Evolutionary conservation across 257 asterid species (phyloP).

Genomic region (Apocynum venetum): DNA sequence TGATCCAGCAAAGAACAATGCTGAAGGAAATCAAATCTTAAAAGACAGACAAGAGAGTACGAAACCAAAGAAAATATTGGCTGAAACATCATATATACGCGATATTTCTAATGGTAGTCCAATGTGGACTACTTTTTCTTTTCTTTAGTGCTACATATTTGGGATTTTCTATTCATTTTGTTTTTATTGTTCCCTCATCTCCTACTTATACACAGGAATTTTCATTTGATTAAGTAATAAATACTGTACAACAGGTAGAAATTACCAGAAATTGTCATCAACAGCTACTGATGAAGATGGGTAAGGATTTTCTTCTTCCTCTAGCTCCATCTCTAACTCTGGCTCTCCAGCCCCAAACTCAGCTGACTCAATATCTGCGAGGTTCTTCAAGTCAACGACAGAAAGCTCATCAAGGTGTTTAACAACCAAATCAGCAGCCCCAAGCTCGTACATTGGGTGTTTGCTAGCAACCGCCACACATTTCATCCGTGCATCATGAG

Average conservation of each 20-base stretch:
- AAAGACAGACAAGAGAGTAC: not conserved
- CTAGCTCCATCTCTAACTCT: slow-evolving; percentile 78
- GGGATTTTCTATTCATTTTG: slow-evolving; percentile 13
- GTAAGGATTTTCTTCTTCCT: slow-evolving; percentile 48
- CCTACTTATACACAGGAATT: slow-evolving; percentile 24
- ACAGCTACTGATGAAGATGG: slow-evolving; percentile 47
- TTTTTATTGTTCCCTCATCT: slow-evolving; percentile 21
- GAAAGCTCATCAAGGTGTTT: slow-evolving; percentile 79
- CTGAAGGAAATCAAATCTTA: not conserved
- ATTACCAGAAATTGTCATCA: slow-evolving; percentile 70
- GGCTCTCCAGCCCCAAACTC: slow-evolving; percentile 63
- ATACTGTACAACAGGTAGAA: slow-evolving; percentile 43
- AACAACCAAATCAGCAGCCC: slow-evolving; percentile 85
- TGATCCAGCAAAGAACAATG: not conserved
- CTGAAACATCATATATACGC: not conserved
- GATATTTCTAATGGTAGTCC: slow-evolving; percentile 6
- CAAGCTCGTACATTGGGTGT: slow-evolving; percentile 81
- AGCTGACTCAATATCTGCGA: slow-evolving; percentile 66
- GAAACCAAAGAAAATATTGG: not conserved
- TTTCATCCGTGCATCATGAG: slow-evolving; percentile 93
- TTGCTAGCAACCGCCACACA: slow-evolving; percentile 94
- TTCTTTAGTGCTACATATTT: slow-evolving; percentile 5
- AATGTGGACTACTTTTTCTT: slow-evolving; percentile 16
- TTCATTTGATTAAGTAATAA: slow-evolving; percentile 22
- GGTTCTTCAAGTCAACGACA: slow-evolving; percentile 78